Percentiles rank a stretch among this genome's conserved stretches.
Conservation (phyloP, 2,329 filamentous ascomycete species). For the Reticulascus tulasneorum region DNA sequence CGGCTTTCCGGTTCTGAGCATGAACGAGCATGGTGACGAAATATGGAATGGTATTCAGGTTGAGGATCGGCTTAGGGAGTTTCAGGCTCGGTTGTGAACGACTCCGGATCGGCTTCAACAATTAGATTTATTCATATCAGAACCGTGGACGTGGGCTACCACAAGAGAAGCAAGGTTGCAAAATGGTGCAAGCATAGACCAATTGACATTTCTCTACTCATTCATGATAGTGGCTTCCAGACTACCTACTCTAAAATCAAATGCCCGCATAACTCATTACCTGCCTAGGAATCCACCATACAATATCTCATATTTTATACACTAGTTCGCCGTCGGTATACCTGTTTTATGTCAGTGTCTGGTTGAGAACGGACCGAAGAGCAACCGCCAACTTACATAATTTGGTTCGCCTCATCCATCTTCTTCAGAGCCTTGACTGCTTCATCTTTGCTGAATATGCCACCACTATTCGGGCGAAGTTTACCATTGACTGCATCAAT, state of each 20-base stretch:
- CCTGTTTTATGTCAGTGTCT: slow-evolving; percentile 30
- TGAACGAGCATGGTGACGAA: slow-evolving; percentile 43
- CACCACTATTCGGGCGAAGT: slow-evolving; percentile 48
- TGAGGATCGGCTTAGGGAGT: slow-evolving; percentile 47
- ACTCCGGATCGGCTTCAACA: not conserved
- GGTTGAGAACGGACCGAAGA: not conserved
- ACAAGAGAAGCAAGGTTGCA: too few relatives aligned
- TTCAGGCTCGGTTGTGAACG: slow-evolving; percentile 35
- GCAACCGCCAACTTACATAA: slow-evolving; percentile 78
- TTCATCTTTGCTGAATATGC: slow-evolving; percentile 67
- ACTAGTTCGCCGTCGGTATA: slow-evolving; percentile 61
- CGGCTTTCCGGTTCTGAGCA: slow-evolving; percentile 64
- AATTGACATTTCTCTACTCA: not conserved
- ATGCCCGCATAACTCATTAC: not conserved
- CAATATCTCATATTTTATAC: slow-evolving; percentile 57
- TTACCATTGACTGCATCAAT: slow-evolving; percentile 75
- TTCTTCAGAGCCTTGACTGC: slow-evolving; percentile 71
- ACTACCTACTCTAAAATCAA: not conserved
- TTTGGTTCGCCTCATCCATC: slow-evolving; percentile 80
- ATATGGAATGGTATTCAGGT: slow-evolving; percentile 59
- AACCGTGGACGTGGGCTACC: too few relatives aligned
- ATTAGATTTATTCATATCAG: too few relatives aligned
- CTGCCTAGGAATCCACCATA: not conserved
- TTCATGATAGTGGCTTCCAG: not conserved
- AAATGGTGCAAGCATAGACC: too few relatives aligned